These are phyloP conservation scores for Trichoderma simmonsii DNA, from an alignment of 2,329 filamentous ascomycete genomes.

Conservation along the genomic window DNA sequence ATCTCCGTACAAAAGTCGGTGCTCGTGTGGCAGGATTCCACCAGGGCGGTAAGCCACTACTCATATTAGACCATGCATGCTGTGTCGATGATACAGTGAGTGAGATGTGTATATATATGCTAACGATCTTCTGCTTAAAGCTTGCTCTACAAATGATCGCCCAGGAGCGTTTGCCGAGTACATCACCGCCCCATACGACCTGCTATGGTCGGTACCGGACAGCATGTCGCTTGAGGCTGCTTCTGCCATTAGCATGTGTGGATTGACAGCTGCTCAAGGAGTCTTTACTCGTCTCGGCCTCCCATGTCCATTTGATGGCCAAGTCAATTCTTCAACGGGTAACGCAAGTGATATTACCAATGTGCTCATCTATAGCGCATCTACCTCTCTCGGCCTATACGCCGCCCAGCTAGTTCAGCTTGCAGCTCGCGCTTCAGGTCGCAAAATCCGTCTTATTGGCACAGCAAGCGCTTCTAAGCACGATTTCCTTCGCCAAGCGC, in stretches of 20 bases:
- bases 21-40: conserved; percentile 40
- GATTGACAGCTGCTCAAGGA: conserved; percentile 42
- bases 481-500: conserved; percentile 27
- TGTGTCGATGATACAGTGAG: too few relatives aligned
- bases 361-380: conserved; percentile 34
- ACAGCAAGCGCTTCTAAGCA: conserved; percentile 29
- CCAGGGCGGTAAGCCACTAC: conserved; percentile 33
- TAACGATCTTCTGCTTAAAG: conserved; percentile 20
- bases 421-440: conserved; percentile 11
- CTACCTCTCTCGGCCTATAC: conserved; percentile 34
- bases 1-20: conserved; percentile 27
- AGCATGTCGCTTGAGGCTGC: conserved; percentile 36
- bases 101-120: neutral
- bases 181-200: conserved; percentile 32
- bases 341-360: neutral
- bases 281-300: conserved; percentile 38
- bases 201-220: conserved; percentile 38
- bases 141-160: conserved; percentile 39
- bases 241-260: conserved; percentile 39
- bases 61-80: neutral
- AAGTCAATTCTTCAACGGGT: neutral
- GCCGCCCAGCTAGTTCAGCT: conserved; percentile 30
- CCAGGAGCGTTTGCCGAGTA: conserved; percentile 47
- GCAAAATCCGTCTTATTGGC: conserved; percentile 27
- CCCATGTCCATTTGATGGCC: conserved; percentile 30